A percentile compares a stretch with the other conserved stretches of the same genome.
Conservation (phyloP, 306 rosid species). For the Glycine latifolia region DNA sequence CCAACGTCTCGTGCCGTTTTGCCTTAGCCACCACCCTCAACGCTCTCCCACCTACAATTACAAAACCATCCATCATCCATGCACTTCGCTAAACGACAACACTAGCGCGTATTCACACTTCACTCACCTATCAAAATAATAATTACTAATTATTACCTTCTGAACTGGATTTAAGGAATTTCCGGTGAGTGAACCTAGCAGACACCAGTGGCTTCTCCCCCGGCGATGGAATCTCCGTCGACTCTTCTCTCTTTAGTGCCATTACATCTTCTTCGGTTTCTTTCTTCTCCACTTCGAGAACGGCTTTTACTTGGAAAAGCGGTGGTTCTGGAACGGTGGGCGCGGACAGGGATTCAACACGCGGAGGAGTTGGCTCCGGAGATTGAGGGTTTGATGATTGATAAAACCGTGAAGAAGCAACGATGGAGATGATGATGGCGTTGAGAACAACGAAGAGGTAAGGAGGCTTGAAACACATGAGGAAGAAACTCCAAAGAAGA, state of each 20-base stretch:
- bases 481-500: conserved; percentile 53
- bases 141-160: conserved; percentile 54
- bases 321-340: neutral
- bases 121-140: no score
- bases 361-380: neutral
- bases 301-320: conserved; percentile 38
- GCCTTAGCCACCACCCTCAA: conserved; percentile 58
- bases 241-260: conserved; percentile 34
- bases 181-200: conserved; percentile 64
- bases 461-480: conserved; percentile 74
- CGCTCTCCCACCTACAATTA: conserved; percentile 59
- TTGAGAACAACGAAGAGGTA: conserved; percentile 71
- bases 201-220: conserved; percentile 64
- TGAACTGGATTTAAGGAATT: conserved; percentile 52
- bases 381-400: neutral
- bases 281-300: conserved; percentile 19
- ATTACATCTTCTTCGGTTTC: conserved; percentile 28
- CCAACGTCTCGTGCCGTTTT: conserved; percentile 76
- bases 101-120: no score
- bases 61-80: no score
- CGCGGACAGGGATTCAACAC: neutral
- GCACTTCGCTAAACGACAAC: conserved; percentile 27
- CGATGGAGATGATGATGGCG: conserved; percentile 80
- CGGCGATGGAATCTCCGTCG: conserved; percentile 41
- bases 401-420: conserved; percentile 66